These are phyloP conservation scores for Styphnolobium japonicum DNA, from an alignment of 306 rosid species.

Conservation along the genomic window DNA sequence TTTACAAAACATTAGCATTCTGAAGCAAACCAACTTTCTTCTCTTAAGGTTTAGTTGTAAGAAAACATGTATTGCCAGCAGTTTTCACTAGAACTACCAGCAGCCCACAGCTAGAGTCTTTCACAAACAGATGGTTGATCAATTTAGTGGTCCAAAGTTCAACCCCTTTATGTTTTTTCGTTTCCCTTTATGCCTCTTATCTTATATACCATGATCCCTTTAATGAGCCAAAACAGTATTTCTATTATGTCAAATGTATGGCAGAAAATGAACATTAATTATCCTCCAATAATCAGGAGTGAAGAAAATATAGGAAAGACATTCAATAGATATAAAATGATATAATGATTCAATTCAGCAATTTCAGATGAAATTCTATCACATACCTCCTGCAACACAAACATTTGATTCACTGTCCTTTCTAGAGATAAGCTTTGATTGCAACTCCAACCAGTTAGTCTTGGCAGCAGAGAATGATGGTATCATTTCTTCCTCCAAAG, in stretches of 20 bases:
- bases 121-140: background rate
- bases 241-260: background rate
- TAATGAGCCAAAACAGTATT: background rate
- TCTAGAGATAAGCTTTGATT: constrained; percentile 66
- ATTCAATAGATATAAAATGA: background rate
- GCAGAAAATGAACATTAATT: background rate
- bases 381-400: constrained; percentile 90
- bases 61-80: background rate
- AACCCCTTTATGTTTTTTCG: background rate
- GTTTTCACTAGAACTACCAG: background rate
- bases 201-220: background rate
- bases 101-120: background rate
- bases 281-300: background rate
- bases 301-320: background rate
- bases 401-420: constrained; percentile 62
- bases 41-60: background rate
- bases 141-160: background rate
- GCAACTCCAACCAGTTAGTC: constrained; percentile 91
- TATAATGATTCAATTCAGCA: constrained; percentile 8
- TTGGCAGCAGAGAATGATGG: constrained; percentile 62
- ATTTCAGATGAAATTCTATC: constrained; percentile 22
- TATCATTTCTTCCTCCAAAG: constrained; percentile 92
- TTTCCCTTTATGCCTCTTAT: background rate
- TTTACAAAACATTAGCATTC: background rate
- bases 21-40: background rate